Conservation (phyloP, 805 yeast genomes). For the Metschnikowia continentalis region DNA sequence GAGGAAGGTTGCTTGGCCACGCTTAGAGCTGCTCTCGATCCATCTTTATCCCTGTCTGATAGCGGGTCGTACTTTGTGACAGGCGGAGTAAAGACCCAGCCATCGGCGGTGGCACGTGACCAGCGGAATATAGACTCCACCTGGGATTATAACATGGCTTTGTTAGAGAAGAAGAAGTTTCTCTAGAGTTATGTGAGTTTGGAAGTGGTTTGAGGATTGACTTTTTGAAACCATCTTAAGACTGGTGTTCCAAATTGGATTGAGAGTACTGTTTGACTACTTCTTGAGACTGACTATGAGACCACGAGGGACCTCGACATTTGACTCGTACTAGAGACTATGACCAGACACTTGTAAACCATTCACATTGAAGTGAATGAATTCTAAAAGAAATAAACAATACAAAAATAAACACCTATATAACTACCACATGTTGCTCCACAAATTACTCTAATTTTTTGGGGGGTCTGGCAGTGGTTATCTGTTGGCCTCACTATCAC, state of each 20-base stretch:
- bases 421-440: no score
- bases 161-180: slow-evolving; percentile 20
- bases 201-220: no score
- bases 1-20: slow-evolving; percentile 36
- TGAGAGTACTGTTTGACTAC: no score
- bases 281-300: no score
- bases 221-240: no score
- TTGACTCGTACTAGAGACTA: no score
- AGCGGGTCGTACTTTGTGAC: slow-evolving; percentile 30
- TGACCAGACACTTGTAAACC: no score
- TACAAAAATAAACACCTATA: no score
- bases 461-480: background rate
- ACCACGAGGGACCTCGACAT: no score
- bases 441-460: background rate
- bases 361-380: no score
- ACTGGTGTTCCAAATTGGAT: no score
- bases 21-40: slow-evolving; percentile 32
- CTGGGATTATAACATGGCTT: slow-evolving; percentile 27
- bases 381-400: no score
- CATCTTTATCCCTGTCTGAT: slow-evolving; percentile 18
- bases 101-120: slow-evolving; percentile 24
- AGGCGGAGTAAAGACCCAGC: slow-evolving; percentile 27
- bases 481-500: slow-evolving; percentile 1
- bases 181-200: background rate
- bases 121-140: slow-evolving; percentile 20